Evolutionary conservation across 2,329 filamentous ascomycete species (phyloP), one percentile per base, ranked within the genome.

Genomic region (Scedosporium dehoogii): DNA sequence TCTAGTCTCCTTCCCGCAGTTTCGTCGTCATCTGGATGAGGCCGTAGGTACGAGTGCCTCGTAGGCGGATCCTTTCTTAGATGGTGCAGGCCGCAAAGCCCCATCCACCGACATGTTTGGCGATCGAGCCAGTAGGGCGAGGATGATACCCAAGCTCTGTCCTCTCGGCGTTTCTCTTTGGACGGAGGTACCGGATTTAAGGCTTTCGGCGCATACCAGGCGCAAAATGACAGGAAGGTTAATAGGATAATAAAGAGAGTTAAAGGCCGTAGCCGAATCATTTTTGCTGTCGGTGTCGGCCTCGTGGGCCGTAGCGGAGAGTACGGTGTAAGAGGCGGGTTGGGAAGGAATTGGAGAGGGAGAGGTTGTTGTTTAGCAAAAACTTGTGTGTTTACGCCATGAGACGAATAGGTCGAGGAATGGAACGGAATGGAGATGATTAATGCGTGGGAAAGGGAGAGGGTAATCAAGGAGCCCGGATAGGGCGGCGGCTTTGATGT

Each of bases 81-180:
- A 70, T 96, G 90, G 60, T 88, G 79, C n/a, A 90, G 72, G 25
- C 91, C 91, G 71, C 92, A 96, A 29, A 96, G 73, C 41, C 89
- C 82, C 51, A 96, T 75, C 88, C 88, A 96, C 56, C 85, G 84
- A 72, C 92, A 96, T 6, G 85, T 78, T 70, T 91, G 91, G 38
- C 89, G 82, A 72, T 92, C 89, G 64, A 87, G 73, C 82, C 88
- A 92, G 69, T 86, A 87, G 44, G 85, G 85, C 14, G 88, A 90
- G 18, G 83, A 87, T 56, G 83, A 79, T 58, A 92, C 84, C 89
- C 89, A 93, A 66, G 74, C 76, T 63, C 76, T 75, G 70, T 91
- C 87, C 67, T 86, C 84, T 60, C 78, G 75, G 59, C 81, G 80
- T 73, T 87, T 85, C 59, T 84, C 83, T 42, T 79, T 79, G 64